These are phyloP conservation scores for Cyclostephanos invisitatus DNA, from an alignment of 108 stramenopile species.

Conservation along the genomic window DNA sequence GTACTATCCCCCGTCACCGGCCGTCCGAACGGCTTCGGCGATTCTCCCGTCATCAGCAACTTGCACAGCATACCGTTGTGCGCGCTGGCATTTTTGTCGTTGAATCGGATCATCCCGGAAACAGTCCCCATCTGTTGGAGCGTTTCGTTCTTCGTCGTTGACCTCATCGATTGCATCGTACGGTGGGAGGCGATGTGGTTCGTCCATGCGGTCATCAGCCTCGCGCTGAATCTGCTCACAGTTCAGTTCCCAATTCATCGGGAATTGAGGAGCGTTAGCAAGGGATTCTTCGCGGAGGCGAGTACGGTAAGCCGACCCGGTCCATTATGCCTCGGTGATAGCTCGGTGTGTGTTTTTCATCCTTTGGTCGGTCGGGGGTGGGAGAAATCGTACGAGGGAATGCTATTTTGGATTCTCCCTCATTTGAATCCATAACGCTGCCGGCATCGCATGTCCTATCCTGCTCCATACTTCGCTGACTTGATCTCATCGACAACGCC, in stretches of 20 bases:
- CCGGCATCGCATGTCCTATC: too few relatives aligned
- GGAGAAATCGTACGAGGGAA: too few relatives aligned
- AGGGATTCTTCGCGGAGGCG: constrained; percentile 47
- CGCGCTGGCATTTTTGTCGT: constrained; percentile 29
- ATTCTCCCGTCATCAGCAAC: constrained; percentile 30
- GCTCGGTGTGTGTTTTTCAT: too few relatives aligned
- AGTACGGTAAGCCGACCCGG: constrained; percentile 25
- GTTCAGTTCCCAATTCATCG: constrained; percentile 21
- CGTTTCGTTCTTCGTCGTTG: constrained; percentile 35
- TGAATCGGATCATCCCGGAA: constrained; percentile 35
- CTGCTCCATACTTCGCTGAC: background rate
- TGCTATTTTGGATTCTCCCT: too few relatives aligned
- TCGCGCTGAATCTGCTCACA: constrained; percentile 36
- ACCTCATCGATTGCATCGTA: constrained; percentile 28
- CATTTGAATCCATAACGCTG: too few relatives aligned
- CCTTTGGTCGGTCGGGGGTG: too few relatives aligned
- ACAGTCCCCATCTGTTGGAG: constrained; percentile 36
- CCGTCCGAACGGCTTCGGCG: constrained; percentile 34
- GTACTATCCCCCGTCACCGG: constrained; percentile 16
- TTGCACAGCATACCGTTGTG: constrained; percentile 29
- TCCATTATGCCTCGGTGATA: background rate
- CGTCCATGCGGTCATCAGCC: constrained; percentile 31
- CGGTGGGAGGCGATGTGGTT: constrained; percentile 38
- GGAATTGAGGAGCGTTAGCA: constrained; percentile 41
- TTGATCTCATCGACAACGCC: background rate